Percentiles rank a stretch among this genome's conserved stretches.
Evolutionary conservation across 208 protist genomes (phyloP).

Genomic region (Leishmania tarentolae): DNA sequence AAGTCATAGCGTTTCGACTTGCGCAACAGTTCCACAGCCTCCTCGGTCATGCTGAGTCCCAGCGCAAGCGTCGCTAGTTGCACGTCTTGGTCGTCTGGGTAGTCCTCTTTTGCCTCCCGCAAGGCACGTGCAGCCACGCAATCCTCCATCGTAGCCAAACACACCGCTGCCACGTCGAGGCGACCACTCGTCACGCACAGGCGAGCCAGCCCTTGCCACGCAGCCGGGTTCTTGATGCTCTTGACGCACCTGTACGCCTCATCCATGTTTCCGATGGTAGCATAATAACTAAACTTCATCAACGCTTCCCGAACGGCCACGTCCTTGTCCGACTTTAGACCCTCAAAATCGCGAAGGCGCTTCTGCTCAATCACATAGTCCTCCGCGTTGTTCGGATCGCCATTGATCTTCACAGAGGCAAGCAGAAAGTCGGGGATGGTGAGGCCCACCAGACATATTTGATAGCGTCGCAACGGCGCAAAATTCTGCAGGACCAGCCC

Average conservation of each 20-base stretch:
- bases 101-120: slow-evolving; percentile 81
- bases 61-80: slow-evolving; percentile 95
- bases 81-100: slow-evolving; percentile 87
- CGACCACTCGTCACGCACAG: slow-evolving; percentile 95
- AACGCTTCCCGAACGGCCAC: slow-evolving; percentile 90
- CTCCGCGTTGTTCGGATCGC: slow-evolving; percentile 73
- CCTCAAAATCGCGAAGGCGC: slow-evolving; percentile 94
- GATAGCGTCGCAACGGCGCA: slow-evolving; percentile 72
- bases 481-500: slow-evolving; percentile 88
- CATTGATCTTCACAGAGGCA: slow-evolving; percentile 82
- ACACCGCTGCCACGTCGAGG: slow-evolving; percentile 95
- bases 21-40: slow-evolving; percentile 86
- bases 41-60: slow-evolving; percentile 93
- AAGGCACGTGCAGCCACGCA: slow-evolving; percentile 89
- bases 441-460: slow-evolving; percentile 90
- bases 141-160: slow-evolving; percentile 95
- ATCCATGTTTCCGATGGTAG: slow-evolving; percentile 97
- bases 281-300: slow-evolving; percentile 96
- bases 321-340: slow-evolving; percentile 89
- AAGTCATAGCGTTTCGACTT: slow-evolving; percentile 92
- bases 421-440: slow-evolving; percentile 93
- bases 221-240: slow-evolving; percentile 89
- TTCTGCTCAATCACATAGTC: slow-evolving; percentile 92
- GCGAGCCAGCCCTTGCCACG: slow-evolving; percentile 96
- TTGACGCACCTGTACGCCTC: slow-evolving; percentile 97